phyloP scores from a whole-genome alignment of 2,329 filamentous ascomycete species.

The Exophiala xenobiotica region DNA sequence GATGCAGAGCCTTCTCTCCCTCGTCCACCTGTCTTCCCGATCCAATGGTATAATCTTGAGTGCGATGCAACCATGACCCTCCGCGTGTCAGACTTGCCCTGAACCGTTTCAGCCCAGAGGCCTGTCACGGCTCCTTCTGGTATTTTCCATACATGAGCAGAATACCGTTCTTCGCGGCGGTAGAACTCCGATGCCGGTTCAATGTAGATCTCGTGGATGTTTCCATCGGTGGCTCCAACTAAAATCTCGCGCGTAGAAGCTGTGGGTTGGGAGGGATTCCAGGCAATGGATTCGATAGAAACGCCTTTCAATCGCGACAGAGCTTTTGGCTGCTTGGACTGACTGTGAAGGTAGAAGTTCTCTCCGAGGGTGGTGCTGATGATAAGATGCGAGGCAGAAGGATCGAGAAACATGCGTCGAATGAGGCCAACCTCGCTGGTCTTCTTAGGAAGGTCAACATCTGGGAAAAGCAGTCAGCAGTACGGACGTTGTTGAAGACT shows the following conservation, averaged over 20 bases:
- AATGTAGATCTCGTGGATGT: conserved; percentile 91
- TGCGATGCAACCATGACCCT: conserved; percentile 79
- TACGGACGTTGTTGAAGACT: background rate
- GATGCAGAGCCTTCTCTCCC: conserved; percentile 77
- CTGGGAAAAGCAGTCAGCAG: conserved; percentile 46
- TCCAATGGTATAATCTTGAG: conserved; percentile 74
- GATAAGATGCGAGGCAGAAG: conserved; percentile 90
- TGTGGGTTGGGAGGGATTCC: conserved; percentile 91
- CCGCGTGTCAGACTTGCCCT: conserved; percentile 67
- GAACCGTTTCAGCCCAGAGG: conserved; percentile 75
- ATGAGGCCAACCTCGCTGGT: conserved; percentile 89
- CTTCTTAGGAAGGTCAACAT: conserved; percentile 95
- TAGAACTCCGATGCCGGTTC: conserved; percentile 95
- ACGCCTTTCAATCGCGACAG: conserved; percentile 82
- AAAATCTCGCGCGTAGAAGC: conserved; percentile 93
- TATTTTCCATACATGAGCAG: conserved; percentile 79
- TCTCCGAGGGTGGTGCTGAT: conserved; percentile 89
- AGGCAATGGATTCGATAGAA: conserved; percentile 83
- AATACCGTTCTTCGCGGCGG: conserved; percentile 87
- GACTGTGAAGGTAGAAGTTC: conserved; percentile 96
- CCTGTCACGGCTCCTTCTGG: conserved; percentile 82
- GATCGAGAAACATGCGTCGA: conserved; percentile 93
- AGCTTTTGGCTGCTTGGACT: conserved; percentile 82
- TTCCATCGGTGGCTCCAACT: conserved; percentile 86
- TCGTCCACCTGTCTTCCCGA: conserved; percentile 71